Percentiles rank a stretch among this genome's conserved stretches.
Conservation (phyloP, 75 land plant species). For the Pseudotsuga menziesii region DNA sequence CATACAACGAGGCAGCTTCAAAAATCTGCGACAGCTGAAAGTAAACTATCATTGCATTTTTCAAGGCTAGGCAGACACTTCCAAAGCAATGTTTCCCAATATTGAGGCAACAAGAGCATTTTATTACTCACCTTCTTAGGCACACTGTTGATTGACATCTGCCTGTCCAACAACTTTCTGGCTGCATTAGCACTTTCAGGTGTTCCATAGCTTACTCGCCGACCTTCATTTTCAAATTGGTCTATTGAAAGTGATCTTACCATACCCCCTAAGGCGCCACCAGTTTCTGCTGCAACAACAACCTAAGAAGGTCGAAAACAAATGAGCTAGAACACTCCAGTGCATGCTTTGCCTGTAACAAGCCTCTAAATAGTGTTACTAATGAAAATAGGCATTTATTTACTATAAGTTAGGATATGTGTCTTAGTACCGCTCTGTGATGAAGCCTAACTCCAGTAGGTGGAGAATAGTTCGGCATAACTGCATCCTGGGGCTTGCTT, state of each 20-base stretch:
- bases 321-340: background rate
- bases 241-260: conserved; percentile 98
- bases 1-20: background rate
- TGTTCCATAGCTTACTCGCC: conserved; percentile 97
- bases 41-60: background rate
- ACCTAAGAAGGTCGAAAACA: conserved; percentile 44
- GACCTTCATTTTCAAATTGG: conserved; percentile 99
- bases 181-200: conserved; percentile 99
- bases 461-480: conserved; percentile 31
- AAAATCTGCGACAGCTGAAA: background rate
- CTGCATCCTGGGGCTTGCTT: conserved; percentile 43
- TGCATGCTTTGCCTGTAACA: background rate
- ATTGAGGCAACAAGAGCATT: background rate
- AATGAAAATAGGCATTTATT: background rate
- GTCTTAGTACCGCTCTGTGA: conserved; percentile 83
- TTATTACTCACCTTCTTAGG: conserved; percentile 80
- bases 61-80: background rate
- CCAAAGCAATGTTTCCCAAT: background rate
- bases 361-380: background rate
- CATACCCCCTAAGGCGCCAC: conserved; percentile 96
- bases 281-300: conserved; percentile 99
- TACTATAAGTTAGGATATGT: background rate
- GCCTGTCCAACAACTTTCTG: conserved; percentile 86
- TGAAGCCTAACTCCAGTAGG: conserved; percentile 86
- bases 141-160: conserved; percentile 92